Base-by-base conservation (phyloP, 352 stramenopile species). In the Albugo candida region DNA sequence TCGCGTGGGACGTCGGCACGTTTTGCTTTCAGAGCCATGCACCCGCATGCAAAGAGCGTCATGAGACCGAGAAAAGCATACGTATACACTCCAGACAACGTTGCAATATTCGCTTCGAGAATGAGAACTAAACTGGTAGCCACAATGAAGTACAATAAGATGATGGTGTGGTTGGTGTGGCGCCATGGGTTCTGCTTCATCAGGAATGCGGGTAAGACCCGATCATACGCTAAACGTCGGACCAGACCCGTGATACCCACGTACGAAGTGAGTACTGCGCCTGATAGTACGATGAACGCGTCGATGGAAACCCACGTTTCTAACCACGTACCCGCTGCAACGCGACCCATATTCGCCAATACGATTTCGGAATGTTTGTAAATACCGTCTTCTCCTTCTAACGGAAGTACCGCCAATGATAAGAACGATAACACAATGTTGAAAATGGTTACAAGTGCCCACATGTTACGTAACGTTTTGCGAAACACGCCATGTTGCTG, bases 21-120 rank as follows among this genome's bases (percentile, higher is more conserved):
- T 58, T 93, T 94, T 42, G 68, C 56, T 58, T 93, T 93, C 21
- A 94, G 73, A 18, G 87, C 35, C 50, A 92, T 83, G 44, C 74
- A 85, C 12, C 74, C 76, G 35, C 61, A 60, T 17, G 77, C 66
- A 54, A 93, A 94, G 48, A 93, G 68, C 5, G 57, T 59, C 68
- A 94, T 87, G 1, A 92, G 54, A 0, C 63, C 67, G 1, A 93
- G 53, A 46, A 93, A 94, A 13, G 80, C 69, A 47, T 81, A 86
- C 36, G 70, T 83, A 53, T 88, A 94, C 10, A 94, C 80, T 13
- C 78, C 77, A 4, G 67, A 66, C 0, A 94, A 58, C 10, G 66
- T 74, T 2, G 54, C 68, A 6, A 81, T 72, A 41, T 94, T 64
- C 18, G 70, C 76, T 39, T 86, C 60, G 13, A 91, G 56, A 11